Evolutionary conservation across 768 basidiomycete genomes (phyloP).

Genomic region (Russula olivacea): DNA sequence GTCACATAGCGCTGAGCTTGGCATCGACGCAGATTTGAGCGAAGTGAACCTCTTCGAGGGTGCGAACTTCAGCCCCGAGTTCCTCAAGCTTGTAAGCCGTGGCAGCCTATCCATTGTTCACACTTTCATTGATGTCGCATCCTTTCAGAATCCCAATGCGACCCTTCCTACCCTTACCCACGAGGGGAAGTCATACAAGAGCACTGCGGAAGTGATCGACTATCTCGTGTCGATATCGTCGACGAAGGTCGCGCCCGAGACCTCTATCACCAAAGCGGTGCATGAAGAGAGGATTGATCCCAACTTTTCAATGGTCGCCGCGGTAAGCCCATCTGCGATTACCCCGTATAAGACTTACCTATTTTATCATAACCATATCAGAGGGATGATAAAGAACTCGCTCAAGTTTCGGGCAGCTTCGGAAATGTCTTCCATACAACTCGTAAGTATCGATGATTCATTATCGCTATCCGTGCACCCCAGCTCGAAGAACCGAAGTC

Average conservation of each 20-base stretch:
- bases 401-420: constrained; percentile 34
- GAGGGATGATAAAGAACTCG: constrained; percentile 44
- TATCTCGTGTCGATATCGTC: constrained; percentile 40
- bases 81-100: constrained; percentile 4
- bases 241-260: constrained; percentile 33
- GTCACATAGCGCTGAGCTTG: constrained; percentile 4
- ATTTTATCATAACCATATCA: constrained; percentile 22
- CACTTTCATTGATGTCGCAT: background rate
- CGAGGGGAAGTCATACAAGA: constrained; percentile 30
- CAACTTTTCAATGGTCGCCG: constrained; percentile 44
- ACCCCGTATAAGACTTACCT: background rate
- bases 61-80: constrained; percentile 5
- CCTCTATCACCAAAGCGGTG: constrained; percentile 36
- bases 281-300: constrained; percentile 46
- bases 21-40: constrained; percentile 2
- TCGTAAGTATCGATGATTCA: constrained; percentile 33
- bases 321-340: constrained; percentile 31
- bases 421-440: constrained; percentile 34
- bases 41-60: constrained; percentile 1
- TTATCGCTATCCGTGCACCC: background rate
- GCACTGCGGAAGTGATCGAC: constrained; percentile 38
- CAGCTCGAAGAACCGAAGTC: background rate
- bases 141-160: constrained; percentile 21
- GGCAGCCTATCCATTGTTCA: background rate
- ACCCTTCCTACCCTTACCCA: constrained; percentile 15